Conservation (phyloP, 148 eudicot genomes). For the Limonium bicolor region DNA sequence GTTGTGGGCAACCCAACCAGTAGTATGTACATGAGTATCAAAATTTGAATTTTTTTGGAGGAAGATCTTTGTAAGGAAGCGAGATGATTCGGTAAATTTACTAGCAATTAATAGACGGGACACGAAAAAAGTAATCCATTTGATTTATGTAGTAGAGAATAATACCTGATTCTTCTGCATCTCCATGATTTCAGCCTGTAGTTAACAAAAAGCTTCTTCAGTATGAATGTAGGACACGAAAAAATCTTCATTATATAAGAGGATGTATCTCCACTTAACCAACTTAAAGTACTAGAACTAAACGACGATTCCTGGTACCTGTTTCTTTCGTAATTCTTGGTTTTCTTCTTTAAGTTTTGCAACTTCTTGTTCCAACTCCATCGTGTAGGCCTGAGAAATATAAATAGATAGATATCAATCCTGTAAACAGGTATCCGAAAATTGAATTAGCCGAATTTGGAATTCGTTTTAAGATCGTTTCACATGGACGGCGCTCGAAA, state of each 20-base stretch:
- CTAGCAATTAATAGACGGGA: no score
- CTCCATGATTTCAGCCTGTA: conserved; percentile 68
- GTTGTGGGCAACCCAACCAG: no score
- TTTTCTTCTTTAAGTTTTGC: conserved; percentile 70
- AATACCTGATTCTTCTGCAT: conserved; percentile 83
- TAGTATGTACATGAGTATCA: no score
- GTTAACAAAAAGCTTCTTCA: conserved; percentile 3
- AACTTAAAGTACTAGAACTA: neutral
- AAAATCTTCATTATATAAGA: neutral
- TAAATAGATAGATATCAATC: neutral
- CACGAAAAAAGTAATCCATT: no score
- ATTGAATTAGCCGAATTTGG: neutral
- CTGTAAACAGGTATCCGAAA: neutral
- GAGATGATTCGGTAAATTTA: no score
- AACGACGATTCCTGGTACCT: conserved; percentile 20
- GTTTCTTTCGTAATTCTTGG: conserved; percentile 47
- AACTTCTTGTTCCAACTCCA: conserved; percentile 85
- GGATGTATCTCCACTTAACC: neutral
- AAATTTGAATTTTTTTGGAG: no score
- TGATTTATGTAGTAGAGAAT: no score
- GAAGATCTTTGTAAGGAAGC: no score
- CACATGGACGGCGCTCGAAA: neutral
- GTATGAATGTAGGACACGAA: neutral
- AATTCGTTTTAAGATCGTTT: neutral
- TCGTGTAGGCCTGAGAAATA: conserved; percentile 60